Conservation (phyloP, 2,329 filamentous ascomycete genomes). For the Penicillium janthinellum region DNA sequence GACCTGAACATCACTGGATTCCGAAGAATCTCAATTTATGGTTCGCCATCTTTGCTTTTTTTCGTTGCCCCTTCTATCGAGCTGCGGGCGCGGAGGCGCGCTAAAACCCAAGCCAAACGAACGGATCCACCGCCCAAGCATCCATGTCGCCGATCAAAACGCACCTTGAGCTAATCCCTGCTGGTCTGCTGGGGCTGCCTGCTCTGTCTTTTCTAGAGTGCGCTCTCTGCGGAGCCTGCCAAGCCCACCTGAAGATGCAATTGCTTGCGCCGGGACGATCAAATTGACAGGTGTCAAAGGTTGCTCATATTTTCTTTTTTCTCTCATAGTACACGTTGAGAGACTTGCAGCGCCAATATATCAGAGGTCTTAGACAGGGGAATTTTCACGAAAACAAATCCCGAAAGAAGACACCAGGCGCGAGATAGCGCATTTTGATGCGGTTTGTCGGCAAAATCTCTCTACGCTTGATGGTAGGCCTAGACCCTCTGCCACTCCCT, state of each 20-base stretch:
- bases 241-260: constrained; percentile 7
- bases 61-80: constrained; percentile 21
- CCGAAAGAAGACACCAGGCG: neutral
- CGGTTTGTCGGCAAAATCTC: neutral
- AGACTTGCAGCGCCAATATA: neutral
- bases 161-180: constrained; percentile 22
- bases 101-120: neutral
- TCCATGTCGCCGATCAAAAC: constrained; percentile 25
- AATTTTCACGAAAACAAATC: neutral
- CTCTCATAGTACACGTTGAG: constrained; percentile 2
- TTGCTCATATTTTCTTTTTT: constrained; percentile 11
- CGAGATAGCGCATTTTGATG: neutral
- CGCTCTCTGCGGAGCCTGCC: constrained; percentile 13
- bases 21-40: constrained; percentile 12
- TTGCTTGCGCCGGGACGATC: constrained; percentile 20
- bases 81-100: neutral
- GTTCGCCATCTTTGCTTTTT: constrained; percentile 18
- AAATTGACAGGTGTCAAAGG: constrained; percentile 28
- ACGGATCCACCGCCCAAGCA: constrained; percentile 7
- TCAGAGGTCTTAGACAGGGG: neutral
- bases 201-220: constrained; percentile 9
- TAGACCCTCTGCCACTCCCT: neutral
- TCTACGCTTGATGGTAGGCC: neutral
- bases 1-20: neutral
- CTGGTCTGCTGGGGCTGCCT: neutral